phyloP scores from a whole-genome alignment of 2,329 filamentous ascomycete genomes.

The Epichloe scottii region DNA sequence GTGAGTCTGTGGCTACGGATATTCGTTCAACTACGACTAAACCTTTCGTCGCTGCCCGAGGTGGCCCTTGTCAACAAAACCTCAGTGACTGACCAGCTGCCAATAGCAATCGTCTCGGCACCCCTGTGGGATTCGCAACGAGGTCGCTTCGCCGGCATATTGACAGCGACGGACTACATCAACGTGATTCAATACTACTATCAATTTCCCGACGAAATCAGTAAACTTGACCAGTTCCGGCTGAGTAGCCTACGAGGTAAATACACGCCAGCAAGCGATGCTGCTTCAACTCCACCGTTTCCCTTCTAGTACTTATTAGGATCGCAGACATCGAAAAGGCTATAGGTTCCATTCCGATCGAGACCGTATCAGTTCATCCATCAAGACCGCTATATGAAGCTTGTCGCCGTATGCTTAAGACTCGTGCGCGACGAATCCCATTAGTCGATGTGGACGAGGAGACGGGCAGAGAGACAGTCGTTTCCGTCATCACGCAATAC shows the following conservation, averaged over 20 bases:
- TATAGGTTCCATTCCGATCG: constrained; percentile 78
- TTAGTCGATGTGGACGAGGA: constrained; percentile 90
- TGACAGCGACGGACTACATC: constrained; percentile 95
- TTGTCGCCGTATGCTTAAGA: constrained; percentile 86
- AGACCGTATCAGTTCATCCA: constrained; percentile 93
- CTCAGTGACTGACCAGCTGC: not conserved
- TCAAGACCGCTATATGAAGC: constrained; percentile 87
- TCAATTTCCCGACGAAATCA: constrained; percentile 83
- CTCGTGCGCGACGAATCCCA: constrained; percentile 83
- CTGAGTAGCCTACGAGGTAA: constrained; percentile 82
- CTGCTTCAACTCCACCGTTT: not conserved
- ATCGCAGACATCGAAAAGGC: constrained; percentile 80
- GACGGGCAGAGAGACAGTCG: constrained; percentile 80
- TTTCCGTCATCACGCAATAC: constrained; percentile 96
- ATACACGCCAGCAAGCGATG: constrained; percentile 11
- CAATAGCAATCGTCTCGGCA: constrained; percentile 83
- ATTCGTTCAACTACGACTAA: not conserved
- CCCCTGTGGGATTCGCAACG: constrained; percentile 92
- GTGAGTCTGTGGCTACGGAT: constrained; percentile 32
- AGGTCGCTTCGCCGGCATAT: constrained; percentile 82
- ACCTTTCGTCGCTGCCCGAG: not conserved
- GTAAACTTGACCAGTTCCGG: constrained; percentile 85
- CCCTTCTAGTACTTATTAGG: constrained; percentile 8
- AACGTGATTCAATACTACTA: constrained; percentile 99
- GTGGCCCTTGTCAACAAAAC: too few relatives aligned